These are phyloP conservation scores for Actinomucor elegans DNA, from an alignment of 371 early-diverging fungal species.

Conservation along the genomic window DNA sequence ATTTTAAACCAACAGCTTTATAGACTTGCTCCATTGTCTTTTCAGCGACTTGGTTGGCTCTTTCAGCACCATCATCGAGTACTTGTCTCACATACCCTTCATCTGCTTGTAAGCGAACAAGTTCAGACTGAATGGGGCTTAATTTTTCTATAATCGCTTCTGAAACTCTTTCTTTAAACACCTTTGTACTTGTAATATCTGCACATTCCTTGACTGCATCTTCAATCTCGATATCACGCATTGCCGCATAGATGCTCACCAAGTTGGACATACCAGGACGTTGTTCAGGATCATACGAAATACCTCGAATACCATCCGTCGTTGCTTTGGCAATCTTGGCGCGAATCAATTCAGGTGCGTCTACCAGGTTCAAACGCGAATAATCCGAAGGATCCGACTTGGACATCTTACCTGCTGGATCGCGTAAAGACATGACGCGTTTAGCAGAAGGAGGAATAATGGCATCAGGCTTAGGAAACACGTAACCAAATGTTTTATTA, in stretches of 20 bases:
- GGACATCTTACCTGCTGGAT: slow-evolving; percentile 89
- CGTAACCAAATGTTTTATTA: slow-evolving; percentile 65
- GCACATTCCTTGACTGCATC: slow-evolving; percentile 48
- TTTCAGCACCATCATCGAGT: slow-evolving; percentile 62
- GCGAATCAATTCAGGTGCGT: slow-evolving; percentile 66
- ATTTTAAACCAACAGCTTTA: slow-evolving; percentile 58
- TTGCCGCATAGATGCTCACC: slow-evolving; percentile 70
- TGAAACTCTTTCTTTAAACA: slow-evolving; percentile 73
- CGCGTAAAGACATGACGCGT: slow-evolving; percentile 84
- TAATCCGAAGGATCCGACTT: slow-evolving; percentile 77
- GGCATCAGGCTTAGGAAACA: slow-evolving; percentile 73
- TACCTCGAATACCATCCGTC: slow-evolving; percentile 69
- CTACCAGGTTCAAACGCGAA: slow-evolving; percentile 78
- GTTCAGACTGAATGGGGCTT: slow-evolving; percentile 67
- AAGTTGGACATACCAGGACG: slow-evolving; percentile 89
- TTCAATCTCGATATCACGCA: slow-evolving; percentile 42
- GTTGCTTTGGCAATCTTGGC: slow-evolving; percentile 74
- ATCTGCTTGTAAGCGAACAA: slow-evolving; percentile 58
- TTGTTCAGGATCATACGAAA: slow-evolving; percentile 70
- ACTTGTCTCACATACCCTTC: slow-evolving; percentile 61
- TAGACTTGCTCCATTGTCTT: slow-evolving; percentile 57
- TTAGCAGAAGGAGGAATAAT: slow-evolving; percentile 70
- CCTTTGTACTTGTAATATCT: slow-evolving; percentile 50
- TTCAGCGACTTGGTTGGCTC: slow-evolving; percentile 54
- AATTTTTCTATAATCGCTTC: slow-evolving; percentile 65